These are phyloP conservation scores for Cryptococcus sp. DNA, from an alignment of 1,284 basidiomycete genomes.

Conservation along the genomic window DNA sequence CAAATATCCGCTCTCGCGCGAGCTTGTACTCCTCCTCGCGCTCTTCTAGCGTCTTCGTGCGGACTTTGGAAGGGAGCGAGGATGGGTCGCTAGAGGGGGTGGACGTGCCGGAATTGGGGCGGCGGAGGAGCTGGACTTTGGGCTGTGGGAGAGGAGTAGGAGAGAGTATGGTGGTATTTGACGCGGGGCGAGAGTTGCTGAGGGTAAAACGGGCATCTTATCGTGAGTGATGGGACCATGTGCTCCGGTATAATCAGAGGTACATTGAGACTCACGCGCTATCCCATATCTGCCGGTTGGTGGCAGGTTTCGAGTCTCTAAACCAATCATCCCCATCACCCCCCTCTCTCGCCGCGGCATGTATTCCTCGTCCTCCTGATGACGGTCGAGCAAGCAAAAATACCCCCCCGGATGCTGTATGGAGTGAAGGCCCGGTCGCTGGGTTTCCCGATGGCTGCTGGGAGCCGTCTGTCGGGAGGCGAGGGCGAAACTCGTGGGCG, in stretches of 20 bases:
- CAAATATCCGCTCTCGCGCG: slow-evolving; percentile 37
- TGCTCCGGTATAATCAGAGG: not conserved
- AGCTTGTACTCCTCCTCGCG: slow-evolving; percentile 32
- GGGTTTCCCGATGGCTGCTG: too few relatives aligned
- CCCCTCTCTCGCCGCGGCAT: too few relatives aligned
- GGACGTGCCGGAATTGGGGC: slow-evolving; percentile 3
- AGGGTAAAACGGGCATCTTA: slow-evolving; percentile 1
- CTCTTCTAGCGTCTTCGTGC: slow-evolving; percentile 28
- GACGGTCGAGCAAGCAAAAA: too few relatives aligned
- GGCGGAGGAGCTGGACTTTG: slow-evolving; percentile 15
- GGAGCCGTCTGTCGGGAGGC: too few relatives aligned
- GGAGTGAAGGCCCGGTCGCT: too few relatives aligned
- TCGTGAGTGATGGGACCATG: too few relatives aligned
- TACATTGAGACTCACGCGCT: slow-evolving; percentile 28
- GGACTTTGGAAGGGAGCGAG: not conserved
- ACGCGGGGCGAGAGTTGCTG: slow-evolving; percentile 7
- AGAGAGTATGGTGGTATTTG: slow-evolving; percentile 1
- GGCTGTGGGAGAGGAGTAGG: slow-evolving; percentile 14
- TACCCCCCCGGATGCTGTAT: too few relatives aligned
- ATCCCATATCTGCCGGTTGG: slow-evolving; percentile 42
- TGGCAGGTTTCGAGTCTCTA: slow-evolving; percentile 18
- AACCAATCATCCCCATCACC: slow-evolving; percentile 37
- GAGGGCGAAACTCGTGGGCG: too few relatives aligned
- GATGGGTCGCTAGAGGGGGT: not conserved
- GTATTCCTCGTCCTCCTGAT: too few relatives aligned